Conservation (phyloP, 495 filamentous ascomycete genomes). For the Pyrenopolyporus hunteri region DNA sequence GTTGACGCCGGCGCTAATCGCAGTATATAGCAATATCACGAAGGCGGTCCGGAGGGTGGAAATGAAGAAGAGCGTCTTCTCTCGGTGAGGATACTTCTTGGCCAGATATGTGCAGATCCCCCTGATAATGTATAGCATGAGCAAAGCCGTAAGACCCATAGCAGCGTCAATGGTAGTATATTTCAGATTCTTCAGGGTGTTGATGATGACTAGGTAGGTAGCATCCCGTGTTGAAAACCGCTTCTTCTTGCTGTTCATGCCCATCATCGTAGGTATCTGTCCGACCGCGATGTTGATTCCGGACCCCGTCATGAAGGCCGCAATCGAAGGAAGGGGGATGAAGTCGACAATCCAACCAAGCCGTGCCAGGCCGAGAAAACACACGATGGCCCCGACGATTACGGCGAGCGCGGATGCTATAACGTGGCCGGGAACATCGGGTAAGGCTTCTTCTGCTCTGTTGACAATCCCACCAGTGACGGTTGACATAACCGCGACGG, state of each 20-base stretch:
- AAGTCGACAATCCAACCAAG: conserved; percentile 61
- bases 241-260: conserved; percentile 53
- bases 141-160: conserved; percentile 57
- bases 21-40: conserved; percentile 52
- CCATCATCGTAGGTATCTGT: conserved; percentile 57
- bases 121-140: conserved; percentile 57
- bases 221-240: conserved; percentile 48
- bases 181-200: conserved; percentile 55
- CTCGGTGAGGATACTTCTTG: conserved; percentile 45
- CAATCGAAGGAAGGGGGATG: conserved; percentile 58
- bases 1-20: conserved; percentile 48
- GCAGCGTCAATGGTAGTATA: conserved; percentile 57
- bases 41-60: conserved; percentile 54
- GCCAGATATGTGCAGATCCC: conserved; percentile 52
- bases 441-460: conserved; percentile 24
- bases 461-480: conserved; percentile 77
- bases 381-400: conserved; percentile 53
- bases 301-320: conserved; percentile 61
- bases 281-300: conserved; percentile 59
- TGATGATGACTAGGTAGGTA: conserved; percentile 59
- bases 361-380: conserved; percentile 55
- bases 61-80: conserved; percentile 53
- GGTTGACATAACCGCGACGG: conserved; percentile 94
- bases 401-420: conserved; percentile 54
- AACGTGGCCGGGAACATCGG: conserved; percentile 52